Percentiles rank a stretch among this genome's conserved stretches.
phyloP scores from a whole-genome alignment of 768 basidiomycete species.

The Amanita pallidorosea region DNA sequence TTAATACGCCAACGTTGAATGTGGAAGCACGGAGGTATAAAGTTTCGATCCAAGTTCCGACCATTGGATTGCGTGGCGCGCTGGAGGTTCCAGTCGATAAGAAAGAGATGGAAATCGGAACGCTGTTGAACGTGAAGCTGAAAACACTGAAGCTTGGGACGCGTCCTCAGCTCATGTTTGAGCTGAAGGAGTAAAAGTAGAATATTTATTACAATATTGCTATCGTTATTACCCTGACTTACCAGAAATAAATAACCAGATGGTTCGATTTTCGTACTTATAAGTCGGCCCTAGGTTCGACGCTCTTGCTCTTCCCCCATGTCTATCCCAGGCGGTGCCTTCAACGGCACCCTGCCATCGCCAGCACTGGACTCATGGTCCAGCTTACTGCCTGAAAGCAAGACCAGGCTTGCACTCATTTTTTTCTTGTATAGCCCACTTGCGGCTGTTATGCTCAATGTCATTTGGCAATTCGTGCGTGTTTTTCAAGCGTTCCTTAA shows the following conservation, averaged over 20 bases:
- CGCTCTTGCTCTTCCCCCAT: constrained; percentile 15
- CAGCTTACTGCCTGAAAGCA: constrained; percentile 32
- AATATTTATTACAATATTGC: constrained; percentile 7
- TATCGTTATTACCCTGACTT: neutral
- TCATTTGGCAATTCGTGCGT: constrained; percentile 69
- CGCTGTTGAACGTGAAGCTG: constrained; percentile 14
- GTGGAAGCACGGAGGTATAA: constrained; percentile 5
- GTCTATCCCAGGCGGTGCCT: constrained; percentile 19
- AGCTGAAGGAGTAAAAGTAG: neutral
- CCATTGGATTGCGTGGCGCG: constrained; percentile 14
- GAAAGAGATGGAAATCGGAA: neutral
- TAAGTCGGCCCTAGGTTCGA: constrained; percentile 6
- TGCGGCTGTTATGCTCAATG: constrained; percentile 60
- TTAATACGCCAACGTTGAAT: constrained; percentile 8
- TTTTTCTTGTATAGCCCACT: constrained; percentile 59
- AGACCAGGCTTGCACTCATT: constrained; percentile 28
- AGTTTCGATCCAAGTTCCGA: constrained; percentile 12
- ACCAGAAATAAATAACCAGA: constrained; percentile 7
- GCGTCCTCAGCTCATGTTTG: constrained; percentile 6
- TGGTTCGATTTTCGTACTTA: constrained; percentile 20
- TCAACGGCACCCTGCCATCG: constrained; percentile 13
- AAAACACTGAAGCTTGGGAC: constrained; percentile 19
- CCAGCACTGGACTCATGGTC: constrained; percentile 33
- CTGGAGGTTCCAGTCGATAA: neutral
- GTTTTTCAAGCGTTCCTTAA: constrained; percentile 2